Conservation (phyloP, 2,329 filamentous ascomycete genomes). For the Cadophora gregata region DNA sequence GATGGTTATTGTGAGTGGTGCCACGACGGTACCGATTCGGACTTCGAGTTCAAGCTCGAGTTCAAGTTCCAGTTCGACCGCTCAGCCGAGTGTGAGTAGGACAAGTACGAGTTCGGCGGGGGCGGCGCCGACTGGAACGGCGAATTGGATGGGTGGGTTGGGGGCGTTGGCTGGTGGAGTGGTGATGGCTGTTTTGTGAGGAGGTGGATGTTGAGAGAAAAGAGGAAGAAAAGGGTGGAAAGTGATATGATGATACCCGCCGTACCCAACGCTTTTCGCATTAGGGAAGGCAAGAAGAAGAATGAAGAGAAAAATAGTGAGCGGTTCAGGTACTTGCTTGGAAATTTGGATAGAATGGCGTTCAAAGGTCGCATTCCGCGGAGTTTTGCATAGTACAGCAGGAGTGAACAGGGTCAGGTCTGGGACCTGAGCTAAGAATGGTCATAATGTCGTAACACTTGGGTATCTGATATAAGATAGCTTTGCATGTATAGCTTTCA, state of each 20-base stretch:
- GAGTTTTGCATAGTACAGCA: not conserved
- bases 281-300: not conserved
- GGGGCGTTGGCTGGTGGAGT: conserved; percentile 18
- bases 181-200: conserved; percentile 13
- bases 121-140: conserved; percentile 7
- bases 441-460: too few species aligned
- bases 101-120: conserved; percentile 17
- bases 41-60: conserved; percentile 13
- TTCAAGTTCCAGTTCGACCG: not conserved
- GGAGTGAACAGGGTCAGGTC: not conserved
- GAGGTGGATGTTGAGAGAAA: not conserved
- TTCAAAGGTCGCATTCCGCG: not conserved
- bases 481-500: not conserved
- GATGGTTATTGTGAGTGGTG: conserved; percentile 27
- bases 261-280: not conserved
- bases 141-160: conserved; percentile 13
- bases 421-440: not conserved
- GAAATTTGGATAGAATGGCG: not conserved
- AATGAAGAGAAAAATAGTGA: not conserved
- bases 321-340: too few species aligned
- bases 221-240: not conserved
- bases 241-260: not conserved
- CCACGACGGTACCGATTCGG: conserved; percentile 19
- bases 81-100: not conserved
- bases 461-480: too few species aligned